Evolutionary conservation across 2,329 filamentous ascomycete species (phyloP).

Genomic region (Stemphylium lycopersici): DNA sequence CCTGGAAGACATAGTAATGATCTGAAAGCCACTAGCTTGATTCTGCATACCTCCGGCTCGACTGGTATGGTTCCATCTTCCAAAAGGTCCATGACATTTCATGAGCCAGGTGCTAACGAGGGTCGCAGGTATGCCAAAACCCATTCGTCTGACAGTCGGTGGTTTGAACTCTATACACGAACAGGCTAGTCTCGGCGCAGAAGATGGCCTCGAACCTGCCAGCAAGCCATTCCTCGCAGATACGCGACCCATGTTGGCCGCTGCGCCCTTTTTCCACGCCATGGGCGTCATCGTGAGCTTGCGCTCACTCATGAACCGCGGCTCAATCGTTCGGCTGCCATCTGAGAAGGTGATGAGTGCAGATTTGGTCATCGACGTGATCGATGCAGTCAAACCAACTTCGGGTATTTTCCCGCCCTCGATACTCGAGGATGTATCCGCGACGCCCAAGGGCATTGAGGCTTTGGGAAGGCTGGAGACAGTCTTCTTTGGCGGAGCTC

Average conservation of each 20-base stretch:
- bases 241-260: not conserved
- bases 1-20: not conserved
- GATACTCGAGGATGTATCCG: not conserved
- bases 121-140: not conserved
- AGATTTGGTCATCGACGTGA: slow-evolving; percentile 1
- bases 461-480: not conserved
- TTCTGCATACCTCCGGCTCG: slow-evolving; percentile 8
- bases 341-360: slow-evolving; percentile 1
- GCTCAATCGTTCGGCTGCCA: slow-evolving; percentile 1
- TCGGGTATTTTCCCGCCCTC: slow-evolving; percentile 4
- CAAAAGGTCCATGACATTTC: too few species aligned
- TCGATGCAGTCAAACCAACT: not conserved
- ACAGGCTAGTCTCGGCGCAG: not conserved
- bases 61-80: not conserved
- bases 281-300: not conserved
- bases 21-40: not conserved
- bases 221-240: not conserved
- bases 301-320: not conserved
- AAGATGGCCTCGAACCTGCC: not conserved
- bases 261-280: slow-evolving; percentile 4
- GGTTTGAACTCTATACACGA: not conserved
- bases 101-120: not conserved
- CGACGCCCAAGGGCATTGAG: not conserved
- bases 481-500: not conserved
- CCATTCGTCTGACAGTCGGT: not conserved